Evolutionary conservation across 2,329 filamentous ascomycete species (phyloP).

Genomic region (Chaetothyriales sp.): DNA sequence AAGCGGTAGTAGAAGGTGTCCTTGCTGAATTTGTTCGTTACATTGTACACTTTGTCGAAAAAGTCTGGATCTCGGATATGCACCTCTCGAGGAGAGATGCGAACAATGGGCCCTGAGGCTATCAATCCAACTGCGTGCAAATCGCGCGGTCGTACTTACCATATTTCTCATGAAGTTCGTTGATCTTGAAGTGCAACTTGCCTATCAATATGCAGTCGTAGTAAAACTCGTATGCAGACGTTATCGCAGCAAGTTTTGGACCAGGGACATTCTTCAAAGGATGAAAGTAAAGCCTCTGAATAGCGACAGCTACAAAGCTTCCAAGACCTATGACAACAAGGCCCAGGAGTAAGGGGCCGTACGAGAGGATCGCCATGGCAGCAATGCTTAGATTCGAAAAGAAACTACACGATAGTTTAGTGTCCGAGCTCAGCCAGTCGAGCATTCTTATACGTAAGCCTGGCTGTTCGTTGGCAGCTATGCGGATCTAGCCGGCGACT

Average conservation of each 20-base stretch:
- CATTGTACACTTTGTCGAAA: slow-evolving; percentile 15
- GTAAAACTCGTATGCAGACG: slow-evolving; percentile 25
- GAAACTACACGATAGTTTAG: not conserved
- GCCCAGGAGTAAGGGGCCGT: not conserved
- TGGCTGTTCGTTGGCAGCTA: not conserved
- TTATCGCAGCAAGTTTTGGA: slow-evolving; percentile 12
- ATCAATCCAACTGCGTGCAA: not conserved
- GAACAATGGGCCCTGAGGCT: slow-evolving; percentile 15
- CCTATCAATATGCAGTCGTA: slow-evolving; percentile 16
- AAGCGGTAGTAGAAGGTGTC: slow-evolving; percentile 17
- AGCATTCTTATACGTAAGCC: not conserved
- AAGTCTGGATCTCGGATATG: slow-evolving; percentile 17
- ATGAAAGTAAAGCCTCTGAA: slow-evolving; percentile 14
- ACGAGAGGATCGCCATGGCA: not conserved
- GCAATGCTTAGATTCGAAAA: not conserved
- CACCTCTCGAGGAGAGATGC: slow-evolving; percentile 15
- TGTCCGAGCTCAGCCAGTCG: not conserved
- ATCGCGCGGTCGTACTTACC: slow-evolving; percentile 14
- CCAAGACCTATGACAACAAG: not conserved
- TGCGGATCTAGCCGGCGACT: not conserved
- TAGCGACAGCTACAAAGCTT: slow-evolving; percentile 14
- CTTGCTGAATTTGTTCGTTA: slow-evolving; percentile 13
- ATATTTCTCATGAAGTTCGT: slow-evolving; percentile 25
- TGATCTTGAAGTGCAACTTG: slow-evolving; percentile 25
- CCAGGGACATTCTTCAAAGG: slow-evolving; percentile 13